These are phyloP conservation scores for Rhynchospora pubera DNA, from an alignment of 176 grass and related monocot genomes.

Conservation along the genomic window DNA sequence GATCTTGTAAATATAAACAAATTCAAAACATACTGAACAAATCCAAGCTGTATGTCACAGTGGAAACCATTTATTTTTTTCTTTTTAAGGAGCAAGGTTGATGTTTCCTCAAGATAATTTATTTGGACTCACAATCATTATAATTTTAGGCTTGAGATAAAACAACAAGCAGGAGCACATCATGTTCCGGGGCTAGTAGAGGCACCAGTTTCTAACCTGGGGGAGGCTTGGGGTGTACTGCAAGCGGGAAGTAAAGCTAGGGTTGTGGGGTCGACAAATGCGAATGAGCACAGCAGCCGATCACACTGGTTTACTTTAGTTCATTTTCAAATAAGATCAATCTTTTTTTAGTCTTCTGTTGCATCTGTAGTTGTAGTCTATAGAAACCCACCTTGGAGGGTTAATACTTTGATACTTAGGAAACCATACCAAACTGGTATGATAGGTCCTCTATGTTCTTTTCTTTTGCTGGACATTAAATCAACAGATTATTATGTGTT, in stretches of 20 bases:
- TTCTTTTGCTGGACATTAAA: not conserved
- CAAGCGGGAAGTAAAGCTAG: conserved; percentile 91
- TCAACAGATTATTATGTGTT: not conserved
- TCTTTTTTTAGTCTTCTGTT: not conserved
- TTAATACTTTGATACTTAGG: not conserved
- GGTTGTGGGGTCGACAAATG: conserved; percentile 76
- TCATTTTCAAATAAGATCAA: not conserved
- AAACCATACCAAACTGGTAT: not conserved
- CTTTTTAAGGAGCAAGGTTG: not conserved
- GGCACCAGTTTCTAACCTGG: conserved; percentile 57
- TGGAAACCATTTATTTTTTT: not conserved
- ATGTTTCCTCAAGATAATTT: not conserved
- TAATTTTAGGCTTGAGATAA: conserved; percentile 65
- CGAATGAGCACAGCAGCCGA: conserved; percentile 94
- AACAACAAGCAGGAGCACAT: conserved; percentile 77
- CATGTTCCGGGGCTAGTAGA: conserved; percentile 96
- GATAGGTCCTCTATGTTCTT: not conserved
- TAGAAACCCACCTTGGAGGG: not conserved
- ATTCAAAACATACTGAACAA: not conserved
- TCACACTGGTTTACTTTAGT: conserved; percentile 61
- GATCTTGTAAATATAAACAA: not conserved
- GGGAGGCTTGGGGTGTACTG: conserved; percentile 85
- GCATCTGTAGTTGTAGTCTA: not conserved
- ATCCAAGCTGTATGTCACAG: not conserved
- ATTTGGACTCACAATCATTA: not conserved